Percentiles rank a stretch among this genome's conserved stretches.
Conservation (phyloP, 2,329 filamentous ascomycete genomes). For the Botrytis hyacinthi region DNA sequence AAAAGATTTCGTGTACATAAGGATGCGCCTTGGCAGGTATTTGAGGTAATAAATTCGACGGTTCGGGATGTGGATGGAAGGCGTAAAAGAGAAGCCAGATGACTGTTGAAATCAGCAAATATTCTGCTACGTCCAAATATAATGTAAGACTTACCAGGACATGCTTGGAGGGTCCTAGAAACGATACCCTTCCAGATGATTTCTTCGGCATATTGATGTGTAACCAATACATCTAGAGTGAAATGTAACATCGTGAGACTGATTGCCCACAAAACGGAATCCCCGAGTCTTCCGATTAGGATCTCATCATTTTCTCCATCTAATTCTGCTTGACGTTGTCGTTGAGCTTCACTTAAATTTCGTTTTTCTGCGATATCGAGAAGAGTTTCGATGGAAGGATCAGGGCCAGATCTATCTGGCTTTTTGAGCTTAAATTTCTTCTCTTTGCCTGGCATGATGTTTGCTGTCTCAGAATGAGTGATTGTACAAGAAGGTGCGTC, state of each 20-base stretch:
- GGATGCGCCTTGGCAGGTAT: constrained; percentile 49
- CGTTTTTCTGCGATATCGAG: constrained; percentile 68
- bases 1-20: constrained; percentile 56
- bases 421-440: constrained; percentile 60
- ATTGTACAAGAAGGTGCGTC: background rate
- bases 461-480: background rate
- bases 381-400: constrained; percentile 62
- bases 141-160: constrained; percentile 46
- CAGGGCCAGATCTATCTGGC: constrained; percentile 64
- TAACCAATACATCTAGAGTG: constrained; percentile 75
- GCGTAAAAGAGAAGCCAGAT: constrained; percentile 38
- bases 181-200: constrained; percentile 57
- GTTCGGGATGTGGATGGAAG: constrained; percentile 42
- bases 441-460: constrained; percentile 30
- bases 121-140: background rate
- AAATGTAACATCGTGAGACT: constrained; percentile 72
- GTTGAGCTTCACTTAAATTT: constrained; percentile 44
- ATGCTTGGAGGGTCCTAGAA: constrained; percentile 51
- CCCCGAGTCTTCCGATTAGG: constrained; percentile 40
- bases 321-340: constrained; percentile 26
- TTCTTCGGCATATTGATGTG: constrained; percentile 71
- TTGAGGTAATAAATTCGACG: constrained; percentile 50
- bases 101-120: constrained; percentile 37
- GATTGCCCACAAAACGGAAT: constrained; percentile 56
- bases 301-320: constrained; percentile 34